Evolutionary conservation across 306 rosid species (phyloP), one percentile per base, ranked within the genome.

Genomic region (Rosa rugosa): DNA sequence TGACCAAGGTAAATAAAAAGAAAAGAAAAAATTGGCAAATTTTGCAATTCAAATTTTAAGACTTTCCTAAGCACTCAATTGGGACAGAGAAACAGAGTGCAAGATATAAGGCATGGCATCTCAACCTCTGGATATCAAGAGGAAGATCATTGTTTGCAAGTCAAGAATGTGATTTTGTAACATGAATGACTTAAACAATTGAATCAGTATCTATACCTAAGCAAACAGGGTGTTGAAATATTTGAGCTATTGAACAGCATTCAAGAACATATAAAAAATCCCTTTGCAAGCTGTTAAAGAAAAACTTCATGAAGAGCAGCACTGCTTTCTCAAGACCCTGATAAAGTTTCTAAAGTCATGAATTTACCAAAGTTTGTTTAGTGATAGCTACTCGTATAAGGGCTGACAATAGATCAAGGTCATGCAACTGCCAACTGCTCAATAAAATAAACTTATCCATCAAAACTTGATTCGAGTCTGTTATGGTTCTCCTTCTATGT

Each of bases 101-200:
- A 34, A 83, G 87, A 81, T 93, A 93, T 82, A 93, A 85, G 13
- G 97, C 91, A 38, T 97, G 94, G 27, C 98, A 93, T 90, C 97
- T 88, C 84, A 93, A 85, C 81, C 92, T 90, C 87, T 93, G 98
- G 60, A 91, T 82, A 77, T 93, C 98, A 71, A 90, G 78, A 69
- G 95, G 95, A 77, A 93, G 91, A 76, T 90, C 91, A 78, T 93
- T 93, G 87, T 93, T 93, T 74, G 97, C 98, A 73, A 93, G 94
- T 56, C 98, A 89, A 76, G 98, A 91, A 85, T 90, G 95, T 31
- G 98, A 93, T 80, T 93, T 93, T 49, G 93, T 90, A 78, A 93
- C 95, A 84, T 91, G 97, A 82, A 93, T 80, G 76, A 93, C 97
- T 95, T 93, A 84, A 83, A 72, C 56, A 83, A 79, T 77, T 25